Evolutionary conservation across 2,329 filamentous ascomycete genomes (phyloP), one percentile per base, ranked within the genome.

Genomic region (Madurella fahalii): DNA sequence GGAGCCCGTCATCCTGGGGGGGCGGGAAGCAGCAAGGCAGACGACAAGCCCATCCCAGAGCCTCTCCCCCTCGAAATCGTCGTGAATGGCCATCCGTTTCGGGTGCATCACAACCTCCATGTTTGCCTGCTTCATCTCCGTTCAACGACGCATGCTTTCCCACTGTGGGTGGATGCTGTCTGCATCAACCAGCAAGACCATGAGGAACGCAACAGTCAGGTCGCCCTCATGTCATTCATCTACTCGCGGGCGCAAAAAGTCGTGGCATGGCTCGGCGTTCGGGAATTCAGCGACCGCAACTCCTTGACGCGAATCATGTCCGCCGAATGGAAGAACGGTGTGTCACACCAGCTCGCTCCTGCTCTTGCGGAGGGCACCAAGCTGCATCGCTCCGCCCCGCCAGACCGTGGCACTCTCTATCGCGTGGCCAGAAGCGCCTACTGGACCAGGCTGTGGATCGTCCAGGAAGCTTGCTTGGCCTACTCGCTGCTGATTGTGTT

Each of bases 391-490:
- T 50, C 46, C 11, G 9, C 15, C 3, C 34, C 20, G 32, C 40
- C 43, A 9, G 16, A 17, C 13, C 48, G 18, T 11, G 18, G 16
- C 8, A 34, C 41, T 9, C 12, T 50, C 15, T 39, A 20, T 31
- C 47, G 49, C 13, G 17, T 56, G 16, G 51, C 44, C 4, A 31
- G 46, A 12, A 58, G 59, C 34, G 31, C 51, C 2, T 62, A 62
- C 40, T 60, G 60, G 60, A 51, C 46, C 5, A 51, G 60, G 7
- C 48, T 62, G 16, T 62, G 60, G 60, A 53, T 62, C 16, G 54
- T 60, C 4, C 60, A 62, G 37, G 60, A 60, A 47, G 52, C 54
- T 4, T 62, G 60, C 30, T 47, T 62, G 30, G 44, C 60, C 25
- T 37, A 49, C 11, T 20, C 31, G 12, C 25, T 62, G 18, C 43